phyloP scores from a whole-genome alignment of 345 rosid species.

The Euclidium syriacum region DNA sequence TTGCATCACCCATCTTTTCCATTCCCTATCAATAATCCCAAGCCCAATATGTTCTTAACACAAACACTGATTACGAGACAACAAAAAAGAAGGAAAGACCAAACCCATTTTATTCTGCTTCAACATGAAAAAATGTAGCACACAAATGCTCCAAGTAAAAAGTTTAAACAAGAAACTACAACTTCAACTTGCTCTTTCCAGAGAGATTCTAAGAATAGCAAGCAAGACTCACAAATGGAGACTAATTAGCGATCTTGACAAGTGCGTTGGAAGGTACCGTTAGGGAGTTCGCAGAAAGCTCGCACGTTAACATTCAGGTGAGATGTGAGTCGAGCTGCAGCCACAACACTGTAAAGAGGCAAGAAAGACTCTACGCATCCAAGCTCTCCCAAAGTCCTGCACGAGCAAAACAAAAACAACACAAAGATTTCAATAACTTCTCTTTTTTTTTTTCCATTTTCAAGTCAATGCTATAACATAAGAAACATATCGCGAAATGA shows the following conservation, averaged over 20 bases:
- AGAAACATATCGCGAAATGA: background rate
- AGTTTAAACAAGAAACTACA: background rate
- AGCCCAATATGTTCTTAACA: slow-evolving; percentile 48
- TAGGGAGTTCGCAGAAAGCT: slow-evolving; percentile 89
- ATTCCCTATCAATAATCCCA: slow-evolving; percentile 68
- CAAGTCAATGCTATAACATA: background rate
- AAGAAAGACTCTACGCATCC: slow-evolving; percentile 69
- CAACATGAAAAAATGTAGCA: background rate
- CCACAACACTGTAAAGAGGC: slow-evolving; percentile 49
- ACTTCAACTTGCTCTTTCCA: slow-evolving; percentile 11
- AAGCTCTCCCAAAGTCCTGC: slow-evolving; percentile 75
- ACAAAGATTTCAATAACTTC: background rate
- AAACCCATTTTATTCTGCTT: slow-evolving; percentile 11
- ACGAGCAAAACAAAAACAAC: background rate
- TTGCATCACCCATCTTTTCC: slow-evolving; percentile 93
- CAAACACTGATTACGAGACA: slow-evolving; percentile 3
- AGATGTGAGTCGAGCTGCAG: slow-evolving; percentile 51
- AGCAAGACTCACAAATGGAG: slow-evolving; percentile 78
- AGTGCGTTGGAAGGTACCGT: slow-evolving; percentile 94
- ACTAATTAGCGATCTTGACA: slow-evolving; percentile 96
- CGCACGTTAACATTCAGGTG: slow-evolving; percentile 64
- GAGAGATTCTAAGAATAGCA: slow-evolving; percentile 45
- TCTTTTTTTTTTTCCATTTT: no score
- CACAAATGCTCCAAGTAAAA: background rate
- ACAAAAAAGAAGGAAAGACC: background rate